phyloP scores from a whole-genome alignment of 345 rosid genomes.

The Sisymbrium altissimum region DNA sequence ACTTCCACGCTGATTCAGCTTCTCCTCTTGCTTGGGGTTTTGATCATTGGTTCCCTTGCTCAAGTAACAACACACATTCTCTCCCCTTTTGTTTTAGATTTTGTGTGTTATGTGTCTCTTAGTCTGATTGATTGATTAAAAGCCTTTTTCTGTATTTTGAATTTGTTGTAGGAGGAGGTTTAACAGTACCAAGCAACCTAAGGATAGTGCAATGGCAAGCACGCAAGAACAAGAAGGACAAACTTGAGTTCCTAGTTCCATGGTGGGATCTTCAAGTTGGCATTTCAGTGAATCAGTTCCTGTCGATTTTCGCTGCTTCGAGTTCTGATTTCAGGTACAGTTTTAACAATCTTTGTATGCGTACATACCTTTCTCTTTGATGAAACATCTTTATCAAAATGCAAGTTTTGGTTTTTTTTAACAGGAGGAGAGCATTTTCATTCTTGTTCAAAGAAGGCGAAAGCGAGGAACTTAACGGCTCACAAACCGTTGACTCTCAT shows the following conservation, averaged over 20 bases:
- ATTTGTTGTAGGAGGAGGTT: conserved; percentile 72
- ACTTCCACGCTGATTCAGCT: conserved; percentile 87
- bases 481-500: conserved; percentile 74
- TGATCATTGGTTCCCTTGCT: conserved; percentile 95
- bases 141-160: not conserved
- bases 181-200: conserved; percentile 86
- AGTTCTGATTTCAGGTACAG: conserved; percentile 78
- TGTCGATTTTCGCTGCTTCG: conserved; percentile 74
- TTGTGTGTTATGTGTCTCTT: not conserved
- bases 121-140: not conserved
- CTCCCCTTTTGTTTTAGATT: not conserved
- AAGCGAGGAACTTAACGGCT: conserved; percentile 65
- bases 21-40: conserved; percentile 97
- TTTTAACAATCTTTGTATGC: not conserved
- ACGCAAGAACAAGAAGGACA: conserved; percentile 73
- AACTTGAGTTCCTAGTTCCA: conserved; percentile 83
- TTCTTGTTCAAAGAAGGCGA: conserved; percentile 80
- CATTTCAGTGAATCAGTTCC: conserved; percentile 85
- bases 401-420: not conserved
- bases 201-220: conserved; percentile 94
- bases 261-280: conserved; percentile 98
- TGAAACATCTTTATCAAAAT: not conserved
- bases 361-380: not conserved
- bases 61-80: conserved; percentile 44
- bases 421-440: conserved; percentile 80